Evolutionary conservation across 2,329 filamentous ascomycete genomes (phyloP).

Genomic region (Paracorniculantispora psalliotae): DNA sequence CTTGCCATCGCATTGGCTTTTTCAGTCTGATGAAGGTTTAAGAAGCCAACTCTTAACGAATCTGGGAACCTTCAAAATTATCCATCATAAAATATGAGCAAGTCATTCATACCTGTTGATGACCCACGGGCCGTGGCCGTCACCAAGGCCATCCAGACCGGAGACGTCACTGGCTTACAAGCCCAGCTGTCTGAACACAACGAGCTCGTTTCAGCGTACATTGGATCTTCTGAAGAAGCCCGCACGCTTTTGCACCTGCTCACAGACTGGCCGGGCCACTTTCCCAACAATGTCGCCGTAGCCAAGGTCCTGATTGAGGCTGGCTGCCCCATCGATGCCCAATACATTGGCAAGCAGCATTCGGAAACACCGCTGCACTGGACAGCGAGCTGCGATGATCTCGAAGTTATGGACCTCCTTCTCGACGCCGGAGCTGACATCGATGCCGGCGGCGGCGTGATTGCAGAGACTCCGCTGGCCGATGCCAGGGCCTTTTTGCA

Average conservation of each 20-base stretch:
- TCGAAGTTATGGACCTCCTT: constrained; percentile 15
- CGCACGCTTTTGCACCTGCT: constrained; percentile 16
- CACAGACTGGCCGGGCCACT: constrained; percentile 17
- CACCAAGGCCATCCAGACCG: constrained; percentile 14
- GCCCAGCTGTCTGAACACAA: constrained; percentile 7
- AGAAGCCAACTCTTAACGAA: no score
- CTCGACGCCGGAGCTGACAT: constrained; percentile 20
- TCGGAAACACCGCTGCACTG: constrained; percentile 18
- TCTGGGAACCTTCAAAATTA: no score
- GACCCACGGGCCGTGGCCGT: constrained; percentile 5
- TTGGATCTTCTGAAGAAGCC: constrained; percentile 10
- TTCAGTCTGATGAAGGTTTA: no score
- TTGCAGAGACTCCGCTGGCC: constrained; percentile 17
- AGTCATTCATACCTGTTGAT: constrained; percentile 1
- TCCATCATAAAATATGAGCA: no score
- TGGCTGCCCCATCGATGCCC: constrained; percentile 15
- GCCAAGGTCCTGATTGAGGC: constrained; percentile 9
- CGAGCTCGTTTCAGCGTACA: constrained; percentile 11
- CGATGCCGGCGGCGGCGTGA: constrained; percentile 16
- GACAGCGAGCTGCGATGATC: constrained; percentile 17
- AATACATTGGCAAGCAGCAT: constrained; percentile 14
- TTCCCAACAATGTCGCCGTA: constrained; percentile 9
- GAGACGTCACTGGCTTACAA: constrained; percentile 7
- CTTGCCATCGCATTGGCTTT: not conserved
- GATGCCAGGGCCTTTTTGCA: constrained; percentile 17